Base-by-base conservation (phyloP, 805 yeast genomes). In the Kluyveromyces starmeri region DNA sequence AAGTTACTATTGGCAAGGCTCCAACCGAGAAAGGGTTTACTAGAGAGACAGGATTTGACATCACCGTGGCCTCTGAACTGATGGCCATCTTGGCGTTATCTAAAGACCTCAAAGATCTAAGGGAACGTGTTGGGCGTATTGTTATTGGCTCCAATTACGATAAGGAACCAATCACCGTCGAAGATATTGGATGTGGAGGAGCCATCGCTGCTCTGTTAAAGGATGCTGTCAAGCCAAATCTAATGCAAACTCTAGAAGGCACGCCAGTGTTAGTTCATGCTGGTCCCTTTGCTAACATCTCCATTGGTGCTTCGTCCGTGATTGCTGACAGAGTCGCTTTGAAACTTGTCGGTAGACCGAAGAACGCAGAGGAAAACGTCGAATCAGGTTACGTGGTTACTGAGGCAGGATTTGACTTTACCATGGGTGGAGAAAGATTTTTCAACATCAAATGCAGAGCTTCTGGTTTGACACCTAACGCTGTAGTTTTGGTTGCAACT, bases 1-100 rank as follows among this genome's bases (percentile, higher is more conserved):
- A 83, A 42, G 71, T 89, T 50, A 84, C 95, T 19, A 70, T 88
- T 48, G 96, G 96, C 29, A 74, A 83, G 61, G 95, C 94, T 19
- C 80, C 92, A 50, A 88, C 95, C 28, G 97, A 89, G 63, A 86
- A 84, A 67, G 94, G 88, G 40, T 73, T 75, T 38, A 75, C 81
- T 16, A 77, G 97, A 54, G 70, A 73, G 43, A 78, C 96, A 13
- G 97, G 97, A 10, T 86, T 89, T 62, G 97, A 89, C 58, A 88
- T 89, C 55, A 81, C 96, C 10, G 97, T 89, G 43, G 97, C 97
- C 7, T 78, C 89, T 20, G 97, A 89, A 65, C 73, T 86, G 46
- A 89, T 89, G 97, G 96, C 97, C 15, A 83, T 89, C 38, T 68
- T 89, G 45, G 96, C 97, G 3, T 68, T 89, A 35, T 74, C 94